Percentiles rank a stretch among this genome's conserved stretches.
phyloP scores from a whole-genome alignment of 2,329 filamentous ascomycete genomes.

The Knoxdaviesia proteae region DNA sequence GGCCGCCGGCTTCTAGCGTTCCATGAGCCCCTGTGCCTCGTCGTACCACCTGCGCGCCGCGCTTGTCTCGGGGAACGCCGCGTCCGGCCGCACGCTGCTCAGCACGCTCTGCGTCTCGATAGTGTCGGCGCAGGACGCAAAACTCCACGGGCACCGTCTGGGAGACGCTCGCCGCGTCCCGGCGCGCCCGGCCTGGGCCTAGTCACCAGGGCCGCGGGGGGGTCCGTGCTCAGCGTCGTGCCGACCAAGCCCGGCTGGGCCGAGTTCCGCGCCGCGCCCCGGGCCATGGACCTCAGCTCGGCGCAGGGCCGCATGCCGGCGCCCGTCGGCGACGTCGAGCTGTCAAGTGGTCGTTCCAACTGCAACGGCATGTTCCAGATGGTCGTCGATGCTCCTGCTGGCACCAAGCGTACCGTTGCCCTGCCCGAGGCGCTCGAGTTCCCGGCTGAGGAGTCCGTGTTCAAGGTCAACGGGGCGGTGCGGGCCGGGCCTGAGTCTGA shows the following conservation, averaged over 20 bases:
- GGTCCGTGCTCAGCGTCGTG: conserved; percentile 10
- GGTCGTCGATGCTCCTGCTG: too few species aligned
- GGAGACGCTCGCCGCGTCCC: conserved; percentile 9
- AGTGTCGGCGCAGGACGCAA: conserved; percentile 6
- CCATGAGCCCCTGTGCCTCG: conserved; percentile 11
- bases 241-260: conserved; percentile 7
- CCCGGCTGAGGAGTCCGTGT: too few species aligned
- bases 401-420: too few species aligned
- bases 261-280: conserved; percentile 6
- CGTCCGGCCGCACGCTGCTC: conserved; percentile 5
- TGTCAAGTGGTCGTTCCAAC: too few species aligned
- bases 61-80: conserved; percentile 5
- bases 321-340: too few species aligned
- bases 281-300: conserved; percentile 7
- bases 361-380: too few species aligned
- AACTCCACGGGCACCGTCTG: conserved; percentile 13
- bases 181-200: conserved; percentile 10
- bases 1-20: conserved; percentile 5
- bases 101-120: conserved; percentile 10
- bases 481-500: too few species aligned
- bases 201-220: conserved; percentile 12
- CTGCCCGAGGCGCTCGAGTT: too few species aligned
- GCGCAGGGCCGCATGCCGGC: conserved; percentile 4
- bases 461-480: too few species aligned
- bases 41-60: conserved; percentile 13